These are phyloP conservation scores for Carpinus viminea DNA, from an alignment of 306 rosid genomes.

Conservation along the genomic window DNA sequence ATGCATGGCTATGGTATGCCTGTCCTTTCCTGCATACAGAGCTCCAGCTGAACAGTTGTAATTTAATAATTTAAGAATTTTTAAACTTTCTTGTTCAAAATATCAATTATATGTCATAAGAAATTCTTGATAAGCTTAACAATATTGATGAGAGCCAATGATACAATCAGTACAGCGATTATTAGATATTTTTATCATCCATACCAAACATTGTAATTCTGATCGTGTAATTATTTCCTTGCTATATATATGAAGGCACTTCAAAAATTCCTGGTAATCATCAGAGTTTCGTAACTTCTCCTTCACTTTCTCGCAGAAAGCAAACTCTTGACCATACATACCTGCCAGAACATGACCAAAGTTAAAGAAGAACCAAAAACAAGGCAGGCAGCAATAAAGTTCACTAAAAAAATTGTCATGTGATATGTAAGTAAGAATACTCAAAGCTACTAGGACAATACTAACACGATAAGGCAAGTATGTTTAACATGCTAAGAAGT, in stretches of 20 bases:
- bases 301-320: conserved; percentile 88
- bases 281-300: conserved; percentile 81
- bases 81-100: neutral
- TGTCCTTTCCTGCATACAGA: neutral
- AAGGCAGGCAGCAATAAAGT: conserved; percentile 4
- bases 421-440: neutral
- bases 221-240: conserved; percentile 85
- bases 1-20: neutral
- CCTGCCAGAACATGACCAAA: conserved; percentile 49
- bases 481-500: conserved; percentile 13
- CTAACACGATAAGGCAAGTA: neutral
- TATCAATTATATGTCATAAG: neutral
- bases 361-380: conserved; percentile 21
- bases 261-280: conserved; percentile 93
- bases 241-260: conserved; percentile 93
- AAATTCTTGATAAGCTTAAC: neutral
- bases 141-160: conserved; percentile 20
- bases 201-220: conserved; percentile 89
- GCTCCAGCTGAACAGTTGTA: neutral
- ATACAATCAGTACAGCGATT: conserved; percentile 13
- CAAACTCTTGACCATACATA: conserved; percentile 69
- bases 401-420: neutral
- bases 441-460: neutral
- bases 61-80: neutral
- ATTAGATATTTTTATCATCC: conserved; percentile 19